phyloP scores from a whole-genome alignment of 1,284 basidiomycete genomes.

The Rhodotorula sp. region DNA sequence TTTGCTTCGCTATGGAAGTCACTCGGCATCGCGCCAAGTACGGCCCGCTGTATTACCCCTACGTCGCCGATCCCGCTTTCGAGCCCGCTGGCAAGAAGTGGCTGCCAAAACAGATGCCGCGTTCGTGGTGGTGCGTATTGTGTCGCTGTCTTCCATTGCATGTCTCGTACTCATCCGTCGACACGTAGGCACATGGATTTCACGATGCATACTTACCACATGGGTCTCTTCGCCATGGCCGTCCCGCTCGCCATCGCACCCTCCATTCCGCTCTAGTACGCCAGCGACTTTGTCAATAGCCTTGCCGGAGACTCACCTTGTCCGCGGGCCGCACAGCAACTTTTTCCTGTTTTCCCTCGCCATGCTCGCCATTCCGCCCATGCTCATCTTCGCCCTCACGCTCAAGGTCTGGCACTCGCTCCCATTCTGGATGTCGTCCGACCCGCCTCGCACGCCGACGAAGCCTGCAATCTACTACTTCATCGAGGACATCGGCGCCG shows the following conservation, averaged over 20 bases:
- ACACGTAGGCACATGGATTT: conserved; percentile 14
- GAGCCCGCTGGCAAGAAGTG: conserved; percentile 18
- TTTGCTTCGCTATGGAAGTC: conserved; percentile 2
- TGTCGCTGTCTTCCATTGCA: background rate
- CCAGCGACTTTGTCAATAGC: background rate
- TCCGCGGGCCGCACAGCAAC: conserved; percentile 14
- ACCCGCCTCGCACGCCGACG: conserved; percentile 35
- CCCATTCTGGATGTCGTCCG: conserved; percentile 37
- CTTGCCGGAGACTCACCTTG: background rate
- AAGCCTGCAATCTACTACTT: conserved; percentile 41
- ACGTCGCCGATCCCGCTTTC: conserved; percentile 16
- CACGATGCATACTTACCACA: conserved; percentile 26
- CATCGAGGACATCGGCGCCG: conserved; percentile 42
- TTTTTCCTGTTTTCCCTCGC: conserved; percentile 42
- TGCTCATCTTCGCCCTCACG: conserved; percentile 37
- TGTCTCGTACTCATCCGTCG: too few species aligned
- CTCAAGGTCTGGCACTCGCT: conserved; percentile 28
- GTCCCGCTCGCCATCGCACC: conserved; percentile 42
- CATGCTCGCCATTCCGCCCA: conserved; percentile 37
- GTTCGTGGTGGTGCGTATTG: conserved; percentile 22
- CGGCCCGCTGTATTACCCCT: conserved; percentile 36
- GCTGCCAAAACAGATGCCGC: conserved; percentile 21
- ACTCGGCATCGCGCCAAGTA: conserved; percentile 36
- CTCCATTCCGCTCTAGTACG: conserved; percentile 37
- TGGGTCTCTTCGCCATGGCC: conserved; percentile 39